These are phyloP conservation scores for Triticum turgidum DNA, from an alignment of 176 grass and related monocot species.

Conservation along the genomic window DNA sequence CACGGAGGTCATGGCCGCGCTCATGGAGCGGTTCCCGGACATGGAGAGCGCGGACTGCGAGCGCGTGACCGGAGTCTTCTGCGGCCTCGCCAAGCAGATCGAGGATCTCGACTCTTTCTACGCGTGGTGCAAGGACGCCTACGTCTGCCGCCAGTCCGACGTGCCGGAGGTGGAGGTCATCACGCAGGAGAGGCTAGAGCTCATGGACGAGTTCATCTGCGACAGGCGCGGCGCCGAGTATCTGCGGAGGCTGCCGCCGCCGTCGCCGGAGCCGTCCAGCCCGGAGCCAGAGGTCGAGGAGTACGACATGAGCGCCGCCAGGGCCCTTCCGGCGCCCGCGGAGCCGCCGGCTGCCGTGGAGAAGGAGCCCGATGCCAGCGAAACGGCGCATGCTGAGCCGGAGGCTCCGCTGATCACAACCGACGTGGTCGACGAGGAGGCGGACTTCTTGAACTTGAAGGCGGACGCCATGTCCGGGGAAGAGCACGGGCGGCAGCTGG, in stretches of 20 bases:
- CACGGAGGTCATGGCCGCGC: constrained; percentile 51
- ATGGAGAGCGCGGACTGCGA: constrained; percentile 61
- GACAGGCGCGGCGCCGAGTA: constrained; percentile 51
- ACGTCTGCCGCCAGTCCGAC: constrained; percentile 67
- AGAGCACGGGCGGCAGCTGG: constrained; percentile 58
- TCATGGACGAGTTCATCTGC: constrained; percentile 87
- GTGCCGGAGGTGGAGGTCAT: constrained; percentile 72
- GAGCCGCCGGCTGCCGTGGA: neutral
- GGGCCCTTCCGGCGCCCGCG: constrained; percentile 50
- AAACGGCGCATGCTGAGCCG: neutral
- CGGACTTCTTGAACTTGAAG: constrained; percentile 68
- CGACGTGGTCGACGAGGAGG: constrained; percentile 11
- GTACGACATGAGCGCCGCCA: constrained; percentile 46
- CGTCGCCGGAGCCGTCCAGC: neutral
- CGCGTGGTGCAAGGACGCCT: constrained; percentile 58
- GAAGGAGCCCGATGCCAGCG: neutral
- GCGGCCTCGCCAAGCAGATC: constrained; percentile 57
- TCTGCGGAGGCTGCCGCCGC: constrained; percentile 11
- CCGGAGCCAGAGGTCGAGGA: constrained; percentile 29
- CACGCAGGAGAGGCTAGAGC: constrained; percentile 69
- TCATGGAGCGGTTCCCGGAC: constrained; percentile 65
- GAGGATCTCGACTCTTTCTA: constrained; percentile 74
- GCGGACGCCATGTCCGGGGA: constrained; percentile 44
- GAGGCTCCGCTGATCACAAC: neutral
- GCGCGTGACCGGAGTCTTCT: constrained; percentile 51